Evolutionary conservation across 1,139 yeast genomes (phyloP).

Genomic region (Hemisphaericaspora xylanilytica): DNA sequence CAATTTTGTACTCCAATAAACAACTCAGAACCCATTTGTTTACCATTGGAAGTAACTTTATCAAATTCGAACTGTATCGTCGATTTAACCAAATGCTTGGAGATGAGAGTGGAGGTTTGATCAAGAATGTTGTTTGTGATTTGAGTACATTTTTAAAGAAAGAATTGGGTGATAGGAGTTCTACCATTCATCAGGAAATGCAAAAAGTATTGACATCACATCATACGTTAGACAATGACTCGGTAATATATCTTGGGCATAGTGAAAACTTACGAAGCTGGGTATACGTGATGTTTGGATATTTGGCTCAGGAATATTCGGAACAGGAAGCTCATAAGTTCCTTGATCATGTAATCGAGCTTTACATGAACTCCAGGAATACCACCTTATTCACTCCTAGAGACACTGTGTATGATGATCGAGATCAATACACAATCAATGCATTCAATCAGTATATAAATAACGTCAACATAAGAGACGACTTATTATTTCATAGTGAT

Average conservation of each 20-base stretch:
- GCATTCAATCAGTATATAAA: constrained; percentile 23
- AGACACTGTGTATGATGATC: constrained; percentile 2
- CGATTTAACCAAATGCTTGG: constrained; percentile 30
- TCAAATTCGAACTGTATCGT: constrained; percentile 35
- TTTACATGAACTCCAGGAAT: constrained; percentile 26
- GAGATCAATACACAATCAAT: constrained; percentile 16
- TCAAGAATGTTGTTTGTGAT: constrained; percentile 37
- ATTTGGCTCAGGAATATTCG: constrained; percentile 26
- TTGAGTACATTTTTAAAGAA: constrained; percentile 35
- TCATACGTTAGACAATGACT: constrained; percentile 13
- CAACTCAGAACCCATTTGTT: constrained; percentile 28
- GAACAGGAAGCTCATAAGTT: constrained; percentile 27
- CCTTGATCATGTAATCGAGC: constrained; percentile 30
- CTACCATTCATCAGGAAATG: constrained; percentile 22
- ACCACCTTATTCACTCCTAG: constrained; percentile 8
- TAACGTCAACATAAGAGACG: constrained; percentile 15
- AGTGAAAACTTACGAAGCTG: constrained; percentile 24
- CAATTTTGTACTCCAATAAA: constrained; percentile 12
- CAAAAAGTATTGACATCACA: constrained; percentile 23
- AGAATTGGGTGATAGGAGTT: constrained; percentile 23
- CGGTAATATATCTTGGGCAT: constrained; percentile 12
- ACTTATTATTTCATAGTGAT: constrained; percentile 9
- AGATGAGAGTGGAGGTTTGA: constrained; percentile 35
- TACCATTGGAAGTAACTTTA: constrained; percentile 35
- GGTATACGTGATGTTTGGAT: constrained; percentile 40